Evolutionary conservation across 2,329 filamentous ascomycete species (phyloP), one percentile per base, ranked within the genome.

Genomic region (Aspergillus puulaauensis): DNA sequence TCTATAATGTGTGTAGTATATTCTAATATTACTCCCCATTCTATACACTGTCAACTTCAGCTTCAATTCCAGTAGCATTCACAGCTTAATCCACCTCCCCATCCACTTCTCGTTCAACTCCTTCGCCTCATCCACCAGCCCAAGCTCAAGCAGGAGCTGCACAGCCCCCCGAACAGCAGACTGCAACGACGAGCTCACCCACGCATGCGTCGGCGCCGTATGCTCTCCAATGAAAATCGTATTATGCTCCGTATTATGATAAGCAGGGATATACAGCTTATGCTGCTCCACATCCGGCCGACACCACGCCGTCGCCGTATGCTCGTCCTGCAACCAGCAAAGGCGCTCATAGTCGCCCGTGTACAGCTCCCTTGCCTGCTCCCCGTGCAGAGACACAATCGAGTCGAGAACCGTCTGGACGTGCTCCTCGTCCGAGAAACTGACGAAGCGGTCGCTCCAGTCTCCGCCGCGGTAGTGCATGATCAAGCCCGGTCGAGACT

Each of bases 121-220:
- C 74, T 89, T 89, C 2, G 87, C 87, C 73, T 89, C 87, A 66
- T 90, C 86, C 0, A 89, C 85, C 47, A 90, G 71, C 0, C 87
- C 87, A 69, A 89, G 73, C 64, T 84, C 81, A 69, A 69, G 59
- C 11, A 73, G 60, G 37, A 74, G 52, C 58, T 74, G 70, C 4
- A 73, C 57, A 5, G 62, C 60, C 8, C 72, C 72, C 15, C 68
- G 58, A 15, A 70, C 64, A 31, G 68, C 61, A n/a, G 68, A 72
- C 12, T 73, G 63, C 21, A 73, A 50, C 3, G 66, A 64, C 14
- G 66, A 69, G 47, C 66, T 68, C 17, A 71, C 67, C 70, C 70
- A 74, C 3, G 70, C 70, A 56, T 74, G 72, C 1, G 71, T 73
- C 9, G 63, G 66, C n/a, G 70, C 65, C 14, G 72, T 72, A 46